A percentile compares a stretch with the other conserved stretches of the same genome.
Evolutionary conservation across 129 eudicot species (phyloP).

Genomic region (Artemisia tridentata): DNA sequence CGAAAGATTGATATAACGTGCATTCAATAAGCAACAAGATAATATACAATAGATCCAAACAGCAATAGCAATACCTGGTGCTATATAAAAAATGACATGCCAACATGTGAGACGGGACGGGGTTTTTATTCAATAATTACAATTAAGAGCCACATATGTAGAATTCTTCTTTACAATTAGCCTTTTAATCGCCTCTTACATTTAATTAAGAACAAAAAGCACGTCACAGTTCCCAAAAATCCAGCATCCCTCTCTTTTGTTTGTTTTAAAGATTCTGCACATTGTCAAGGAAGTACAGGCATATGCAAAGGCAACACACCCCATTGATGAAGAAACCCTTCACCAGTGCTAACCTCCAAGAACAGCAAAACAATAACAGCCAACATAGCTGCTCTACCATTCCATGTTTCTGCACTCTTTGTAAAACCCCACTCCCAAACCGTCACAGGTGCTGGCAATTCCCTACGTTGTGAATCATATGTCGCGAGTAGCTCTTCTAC

Average conservation of each 20-base stretch:
- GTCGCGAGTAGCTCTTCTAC: slow-evolving; percentile 94
- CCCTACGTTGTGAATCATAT: slow-evolving; percentile 91
- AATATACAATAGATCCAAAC: neutral
- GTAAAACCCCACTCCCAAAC: slow-evolving; percentile 99
- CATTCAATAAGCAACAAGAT: neutral
- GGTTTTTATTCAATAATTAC: slow-evolving; percentile 32
- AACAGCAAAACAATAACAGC: slow-evolving; percentile 83
- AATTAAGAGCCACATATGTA: slow-evolving; percentile 25
- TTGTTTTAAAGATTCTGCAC: slow-evolving; percentile 4
- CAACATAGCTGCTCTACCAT: slow-evolving; percentile 92
- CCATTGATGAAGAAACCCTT: slow-evolving; percentile 98
- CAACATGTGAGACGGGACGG: slow-evolving; percentile 24
- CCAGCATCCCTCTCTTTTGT: slow-evolving; percentile 4
- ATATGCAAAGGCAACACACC: slow-evolving; percentile 68
- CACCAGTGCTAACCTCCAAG: slow-evolving; percentile 88
- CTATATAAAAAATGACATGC: slow-evolving; percentile 16
- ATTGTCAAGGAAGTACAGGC: slow-evolving; percentile 33
- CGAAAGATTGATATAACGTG: too few relatives aligned
- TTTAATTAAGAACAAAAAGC: slow-evolving; percentile 14
- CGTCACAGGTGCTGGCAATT: slow-evolving; percentile 85
- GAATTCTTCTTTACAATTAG: slow-evolving; percentile 21
- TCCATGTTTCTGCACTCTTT: slow-evolving; percentile 98
- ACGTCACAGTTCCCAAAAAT: neutral
- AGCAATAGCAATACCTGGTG: neutral
- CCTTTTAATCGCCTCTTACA: slow-evolving; percentile 27